A percentile compares a stretch with the other conserved stretches of the same genome.
phyloP scores from a whole-genome alignment of 192 early-diverging fungal species.

The Haplosporangium gracile region DNA sequence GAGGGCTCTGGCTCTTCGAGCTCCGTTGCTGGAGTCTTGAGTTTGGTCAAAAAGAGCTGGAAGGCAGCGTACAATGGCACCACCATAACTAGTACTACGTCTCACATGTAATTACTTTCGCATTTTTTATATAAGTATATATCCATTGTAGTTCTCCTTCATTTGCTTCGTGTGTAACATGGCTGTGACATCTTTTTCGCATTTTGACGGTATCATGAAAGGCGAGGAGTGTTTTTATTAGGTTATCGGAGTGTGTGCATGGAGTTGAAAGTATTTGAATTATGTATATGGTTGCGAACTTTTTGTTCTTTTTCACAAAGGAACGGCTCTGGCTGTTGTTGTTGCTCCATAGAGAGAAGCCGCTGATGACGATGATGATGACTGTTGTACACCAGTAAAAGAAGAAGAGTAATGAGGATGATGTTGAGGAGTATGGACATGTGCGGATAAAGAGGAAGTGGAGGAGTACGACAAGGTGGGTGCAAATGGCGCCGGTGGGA shows the following conservation, averaged over 20 bases:
- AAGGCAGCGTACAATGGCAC: slow-evolving; percentile 22
- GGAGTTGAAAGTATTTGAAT: background rate
- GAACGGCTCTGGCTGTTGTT: background rate
- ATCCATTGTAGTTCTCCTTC: background rate
- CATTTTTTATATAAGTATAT: background rate
- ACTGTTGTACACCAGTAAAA: background rate
- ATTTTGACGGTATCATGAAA: no score
- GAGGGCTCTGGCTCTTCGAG: slow-evolving; percentile 33
- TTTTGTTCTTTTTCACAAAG: background rate
- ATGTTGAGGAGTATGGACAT: background rate
- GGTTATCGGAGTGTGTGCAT: no score
- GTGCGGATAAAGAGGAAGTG: background rate
- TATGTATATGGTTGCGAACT: background rate
- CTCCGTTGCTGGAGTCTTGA: slow-evolving; percentile 52
- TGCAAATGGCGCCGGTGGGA: background rate
- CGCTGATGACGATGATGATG: no score
- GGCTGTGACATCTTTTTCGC: no score
- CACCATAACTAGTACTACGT: background rate
- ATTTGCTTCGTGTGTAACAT: background rate
- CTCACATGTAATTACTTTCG: background rate
- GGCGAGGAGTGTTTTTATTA: no score
- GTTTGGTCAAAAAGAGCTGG: slow-evolving; percentile 43
- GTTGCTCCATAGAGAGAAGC: background rate
- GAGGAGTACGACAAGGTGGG: background rate
- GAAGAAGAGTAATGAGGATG: background rate